A percentile compares a stretch with the other conserved stretches of the same genome.
These are phyloP conservation scores for Colletotrichum graminicola DNA, from an alignment of 2,329 filamentous ascomycete genomes.

Conservation along the genomic window DNA sequence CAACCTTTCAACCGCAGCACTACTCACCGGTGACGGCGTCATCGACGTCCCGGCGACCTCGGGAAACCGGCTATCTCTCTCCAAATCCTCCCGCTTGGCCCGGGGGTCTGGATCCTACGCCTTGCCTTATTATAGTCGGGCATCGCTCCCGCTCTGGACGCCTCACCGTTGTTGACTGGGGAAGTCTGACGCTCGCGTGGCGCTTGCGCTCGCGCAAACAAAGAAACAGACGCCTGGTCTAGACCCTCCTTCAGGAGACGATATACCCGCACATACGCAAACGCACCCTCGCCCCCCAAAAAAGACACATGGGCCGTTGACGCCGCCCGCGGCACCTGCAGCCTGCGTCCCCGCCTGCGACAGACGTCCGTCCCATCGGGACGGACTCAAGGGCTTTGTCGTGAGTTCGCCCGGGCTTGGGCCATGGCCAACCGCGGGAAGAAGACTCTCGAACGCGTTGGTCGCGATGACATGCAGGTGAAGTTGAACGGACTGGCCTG, in stretches of 20 bases:
- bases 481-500: background rate
- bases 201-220: slow-evolving; percentile 33
- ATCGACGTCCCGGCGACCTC: slow-evolving; percentile 1
- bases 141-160: background rate
- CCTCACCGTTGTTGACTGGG: background rate
- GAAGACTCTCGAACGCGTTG: background rate
- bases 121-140: background rate
- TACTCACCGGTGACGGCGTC: slow-evolving; percentile 2
- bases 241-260: slow-evolving; percentile 18
- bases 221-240: background rate
- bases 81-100: slow-evolving; percentile 17
- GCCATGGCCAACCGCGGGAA: background rate
- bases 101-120: slow-evolving; percentile 11
- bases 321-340: slow-evolving; percentile 16
- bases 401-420: background rate
- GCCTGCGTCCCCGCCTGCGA: slow-evolving; percentile 17
- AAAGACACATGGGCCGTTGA: slow-evolving; percentile 2
- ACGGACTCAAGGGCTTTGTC: background rate
- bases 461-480: background rate
- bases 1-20: slow-evolving; percentile 19
- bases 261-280: background rate
- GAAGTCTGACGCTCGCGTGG: slow-evolving; percentile 7
- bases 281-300: background rate
- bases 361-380: background rate
- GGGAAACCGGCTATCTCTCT: background rate